phyloP scores from a whole-genome alignment of 768 basidiomycete species.

The Mrakia hoshinonis region DNA sequence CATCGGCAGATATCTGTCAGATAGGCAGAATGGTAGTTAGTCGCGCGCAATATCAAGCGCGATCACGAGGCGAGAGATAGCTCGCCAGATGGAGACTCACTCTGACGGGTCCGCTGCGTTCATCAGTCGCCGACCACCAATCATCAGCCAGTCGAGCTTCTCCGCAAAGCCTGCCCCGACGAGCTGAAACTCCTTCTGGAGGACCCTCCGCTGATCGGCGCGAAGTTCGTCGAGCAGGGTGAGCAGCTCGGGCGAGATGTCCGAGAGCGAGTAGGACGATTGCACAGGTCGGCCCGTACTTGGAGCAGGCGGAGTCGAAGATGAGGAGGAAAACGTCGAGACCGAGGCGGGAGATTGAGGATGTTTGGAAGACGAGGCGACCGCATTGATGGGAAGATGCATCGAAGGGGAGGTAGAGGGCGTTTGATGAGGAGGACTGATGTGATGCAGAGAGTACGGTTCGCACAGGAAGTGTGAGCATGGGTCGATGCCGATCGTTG shows the following conservation, averaged over 20 bases:
- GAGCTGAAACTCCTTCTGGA: slow-evolving; percentile 22
- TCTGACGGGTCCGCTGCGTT: slow-evolving; percentile 14
- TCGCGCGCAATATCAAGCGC: background rate
- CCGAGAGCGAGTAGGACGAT: slow-evolving; percentile 19
- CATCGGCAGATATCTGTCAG: slow-evolving; percentile 17
- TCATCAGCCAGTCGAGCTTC: slow-evolving; percentile 5
- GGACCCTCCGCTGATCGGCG: slow-evolving; percentile 17
- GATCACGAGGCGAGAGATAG: background rate
- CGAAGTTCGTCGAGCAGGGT: slow-evolving; percentile 26
- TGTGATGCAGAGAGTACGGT: background rate
- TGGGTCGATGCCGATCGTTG: too few relatives aligned
- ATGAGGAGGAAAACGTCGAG: background rate
- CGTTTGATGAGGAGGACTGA: background rate
- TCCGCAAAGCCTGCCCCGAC: slow-evolving; percentile 23
- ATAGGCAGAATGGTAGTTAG: background rate
- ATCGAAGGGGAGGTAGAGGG: background rate
- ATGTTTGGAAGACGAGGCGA: background rate
- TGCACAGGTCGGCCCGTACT: background rate
- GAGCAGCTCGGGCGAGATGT: slow-evolving; percentile 25
- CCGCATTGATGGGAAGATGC: background rate
- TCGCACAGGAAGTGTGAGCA: too few relatives aligned
- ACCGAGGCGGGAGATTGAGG: background rate
- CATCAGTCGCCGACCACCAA: slow-evolving; percentile 22
- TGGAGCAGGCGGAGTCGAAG: background rate
- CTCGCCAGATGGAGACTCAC: background rate